Conservation (phyloP, 2,329 filamentous ascomycete genomes). For the Alternaria angustiovoidea region DNA sequence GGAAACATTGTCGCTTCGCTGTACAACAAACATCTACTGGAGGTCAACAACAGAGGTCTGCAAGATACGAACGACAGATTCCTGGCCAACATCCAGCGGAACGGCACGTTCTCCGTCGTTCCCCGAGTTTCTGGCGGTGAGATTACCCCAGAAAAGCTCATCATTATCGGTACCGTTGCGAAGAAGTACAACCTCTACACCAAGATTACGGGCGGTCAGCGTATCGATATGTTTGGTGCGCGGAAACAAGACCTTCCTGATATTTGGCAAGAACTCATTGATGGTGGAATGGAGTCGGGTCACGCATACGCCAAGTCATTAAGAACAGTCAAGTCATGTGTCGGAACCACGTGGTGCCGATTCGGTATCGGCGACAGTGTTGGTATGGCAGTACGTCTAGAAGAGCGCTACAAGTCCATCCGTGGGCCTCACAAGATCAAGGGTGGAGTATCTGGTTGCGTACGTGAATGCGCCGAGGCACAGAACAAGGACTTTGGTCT, state of each 20-base stretch:
- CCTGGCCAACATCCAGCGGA: constrained; percentile 87
- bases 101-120: constrained; percentile 89
- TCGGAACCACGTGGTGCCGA: constrained; percentile 89
- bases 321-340: constrained; percentile 89
- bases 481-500: constrained; percentile 94
- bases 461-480: constrained; percentile 91
- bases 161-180: constrained; percentile 83
- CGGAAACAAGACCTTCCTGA: constrained; percentile 83
- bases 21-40: constrained; percentile 85
- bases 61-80: constrained; percentile 93
- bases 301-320: constrained; percentile 91
- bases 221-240: constrained; percentile 92
- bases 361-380: constrained; percentile 91
- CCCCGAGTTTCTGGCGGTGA: constrained; percentile 85
- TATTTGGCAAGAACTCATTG: constrained; percentile 83
- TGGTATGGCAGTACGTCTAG: constrained; percentile 85
- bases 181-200: constrained; percentile 86
- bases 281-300: constrained; percentile 87
- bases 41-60: constrained; percentile 72
- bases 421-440: constrained; percentile 92
- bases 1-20: constrained; percentile 82
- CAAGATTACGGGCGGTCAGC: constrained; percentile 91
- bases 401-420: constrained; percentile 92
- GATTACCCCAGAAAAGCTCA: constrained; percentile 85
- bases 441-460: constrained; percentile 86